Conservation (phyloP, 202 grass and related monocot genomes). For the Bolboschoenoplectus hybrid region DNA sequence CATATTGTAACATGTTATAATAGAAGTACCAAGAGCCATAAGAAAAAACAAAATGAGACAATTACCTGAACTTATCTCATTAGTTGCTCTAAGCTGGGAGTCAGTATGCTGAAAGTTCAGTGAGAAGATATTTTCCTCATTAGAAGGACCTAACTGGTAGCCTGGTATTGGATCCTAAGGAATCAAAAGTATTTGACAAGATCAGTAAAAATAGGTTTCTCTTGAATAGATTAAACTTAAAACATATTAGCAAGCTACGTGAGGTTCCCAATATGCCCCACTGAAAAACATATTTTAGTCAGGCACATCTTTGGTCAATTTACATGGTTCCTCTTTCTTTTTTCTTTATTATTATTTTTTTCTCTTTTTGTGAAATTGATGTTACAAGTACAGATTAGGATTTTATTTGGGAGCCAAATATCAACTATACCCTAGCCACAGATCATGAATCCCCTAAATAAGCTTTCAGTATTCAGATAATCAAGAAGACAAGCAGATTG, state of each 20-base stretch:
- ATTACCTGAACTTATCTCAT: conserved; percentile 62
- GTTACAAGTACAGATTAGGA: neutral
- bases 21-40: neutral
- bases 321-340: neutral
- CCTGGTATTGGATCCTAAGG: conserved; percentile 61
- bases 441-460: conserved; percentile 13
- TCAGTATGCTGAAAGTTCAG: conserved; percentile 52
- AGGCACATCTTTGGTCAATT: neutral
- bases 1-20: conserved; percentile 29
- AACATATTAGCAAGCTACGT: neutral
- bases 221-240: neutral
- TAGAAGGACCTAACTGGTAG: conserved; percentile 49
- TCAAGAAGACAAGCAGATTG: neutral
- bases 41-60: conserved; percentile 22
- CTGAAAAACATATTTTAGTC: neutral
- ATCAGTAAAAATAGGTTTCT: conserved; percentile 2
- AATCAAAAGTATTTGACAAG: conserved; percentile 24
- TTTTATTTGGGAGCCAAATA: conserved; percentile 9
- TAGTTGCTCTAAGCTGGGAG: conserved; percentile 62
- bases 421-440: neutral
- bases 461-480: neutral
- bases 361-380: neutral
- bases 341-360: neutral
- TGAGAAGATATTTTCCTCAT: conserved; percentile 62
- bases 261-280: neutral